Evolutionary conservation across 1,139 yeast species (phyloP).

Genomic region (Kodamaea derodonti): DNA sequence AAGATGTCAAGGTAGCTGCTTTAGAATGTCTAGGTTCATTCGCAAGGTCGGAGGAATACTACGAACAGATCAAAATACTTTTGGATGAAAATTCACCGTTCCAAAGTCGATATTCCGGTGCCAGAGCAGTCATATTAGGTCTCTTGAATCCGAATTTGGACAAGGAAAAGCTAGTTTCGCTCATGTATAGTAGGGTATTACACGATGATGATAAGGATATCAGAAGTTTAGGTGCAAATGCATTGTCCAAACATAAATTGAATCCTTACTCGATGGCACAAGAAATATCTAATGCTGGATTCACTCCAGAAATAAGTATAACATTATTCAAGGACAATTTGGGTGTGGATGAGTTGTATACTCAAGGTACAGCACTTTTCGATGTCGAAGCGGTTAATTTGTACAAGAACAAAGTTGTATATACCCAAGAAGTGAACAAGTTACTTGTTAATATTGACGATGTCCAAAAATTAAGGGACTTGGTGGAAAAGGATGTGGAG

Average conservation of each 20-base stretch:
- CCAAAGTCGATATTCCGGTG: conserved; percentile 45
- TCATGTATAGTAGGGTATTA: conserved; percentile 23
- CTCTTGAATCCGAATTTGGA: conserved; percentile 2
- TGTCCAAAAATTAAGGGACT: neutral
- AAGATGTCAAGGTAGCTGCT: conserved; percentile 8
- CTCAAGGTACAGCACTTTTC: conserved; percentile 14
- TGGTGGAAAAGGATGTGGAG: conserved; percentile 4
- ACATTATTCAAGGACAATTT: conserved; percentile 4
- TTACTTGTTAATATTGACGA: conserved; percentile 5
- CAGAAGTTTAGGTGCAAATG: conserved; percentile 34
- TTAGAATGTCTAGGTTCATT: conserved; percentile 11
- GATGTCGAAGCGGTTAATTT: conserved; percentile 32
- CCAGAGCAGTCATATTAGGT: conserved; percentile 39
- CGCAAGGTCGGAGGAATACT: conserved; percentile 2
- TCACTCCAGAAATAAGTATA: neutral
- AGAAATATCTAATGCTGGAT: neutral
- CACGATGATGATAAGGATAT: conserved; percentile 61
- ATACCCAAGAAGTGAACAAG: conserved; percentile 2
- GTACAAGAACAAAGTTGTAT: conserved; percentile 21
- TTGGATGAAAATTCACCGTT: conserved; percentile 42
- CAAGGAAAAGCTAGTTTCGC: neutral
- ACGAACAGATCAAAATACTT: conserved; percentile 12
- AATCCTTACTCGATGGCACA: conserved; percentile 22
- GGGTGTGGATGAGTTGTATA: conserved; percentile 1
- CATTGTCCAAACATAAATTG: conserved; percentile 17